Percentiles rank a stretch among this genome's conserved stretches.
Evolutionary conservation across 805 yeast genomes (phyloP).

Genomic region (Candida dajiaensis): DNA sequence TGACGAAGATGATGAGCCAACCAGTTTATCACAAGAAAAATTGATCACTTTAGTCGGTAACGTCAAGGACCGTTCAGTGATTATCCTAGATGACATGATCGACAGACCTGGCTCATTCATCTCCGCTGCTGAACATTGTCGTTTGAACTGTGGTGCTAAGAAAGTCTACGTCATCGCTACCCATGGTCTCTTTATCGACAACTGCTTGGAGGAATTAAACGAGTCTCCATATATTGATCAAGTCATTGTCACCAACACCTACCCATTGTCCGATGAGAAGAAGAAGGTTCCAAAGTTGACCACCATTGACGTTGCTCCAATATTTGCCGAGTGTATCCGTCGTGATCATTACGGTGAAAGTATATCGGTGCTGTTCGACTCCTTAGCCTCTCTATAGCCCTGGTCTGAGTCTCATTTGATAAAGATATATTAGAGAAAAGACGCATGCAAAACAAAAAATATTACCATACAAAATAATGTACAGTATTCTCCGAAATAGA

Average conservation of each 20-base stretch:
- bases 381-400: conserved; percentile 48
- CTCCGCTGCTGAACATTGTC: conserved; percentile 97
- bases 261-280: conserved; percentile 71
- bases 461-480: background rate
- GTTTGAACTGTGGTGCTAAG: conserved; percentile 94
- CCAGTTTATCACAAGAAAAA: conserved; percentile 50
- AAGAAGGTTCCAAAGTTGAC: conserved; percentile 62
- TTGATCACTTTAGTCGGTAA: conserved; percentile 95
- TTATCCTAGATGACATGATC: conserved; percentile 93
- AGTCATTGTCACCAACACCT: conserved; percentile 93
- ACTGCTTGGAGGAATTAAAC: conserved; percentile 74
- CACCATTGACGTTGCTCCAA: conserved; percentile 89
- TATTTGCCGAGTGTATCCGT: conserved; percentile 96
- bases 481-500: too few relatives aligned
- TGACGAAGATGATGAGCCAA: conserved; percentile 77
- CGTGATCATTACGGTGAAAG: conserved; percentile 98
- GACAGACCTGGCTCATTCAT: conserved; percentile 92
- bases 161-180: conserved; percentile 88
- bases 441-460: too few relatives aligned
- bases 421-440: background rate
- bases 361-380: conserved; percentile 87
- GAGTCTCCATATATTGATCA: conserved; percentile 80
- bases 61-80: conserved; percentile 86
- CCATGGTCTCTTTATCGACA: conserved; percentile 89
- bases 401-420: background rate